phyloP scores from a whole-genome alignment of 352 stramenopile genomes.

The Thalassiosira gravida region DNA sequence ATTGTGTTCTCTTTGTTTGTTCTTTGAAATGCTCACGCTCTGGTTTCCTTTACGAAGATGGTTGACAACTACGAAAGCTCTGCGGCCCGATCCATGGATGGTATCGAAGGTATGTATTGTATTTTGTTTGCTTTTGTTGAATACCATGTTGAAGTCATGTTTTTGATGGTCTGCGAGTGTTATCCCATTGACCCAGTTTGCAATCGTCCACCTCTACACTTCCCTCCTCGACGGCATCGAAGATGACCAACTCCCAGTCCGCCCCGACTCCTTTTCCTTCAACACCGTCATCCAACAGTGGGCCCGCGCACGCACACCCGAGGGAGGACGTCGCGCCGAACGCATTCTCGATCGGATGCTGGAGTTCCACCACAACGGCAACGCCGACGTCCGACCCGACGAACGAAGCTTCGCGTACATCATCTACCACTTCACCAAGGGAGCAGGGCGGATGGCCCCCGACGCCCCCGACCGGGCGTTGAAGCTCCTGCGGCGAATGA shows the following conservation, averaged over 20 bases:
- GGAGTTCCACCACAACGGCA: constrained; percentile 67
- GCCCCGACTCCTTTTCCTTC: constrained; percentile 76
- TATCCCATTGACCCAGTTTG: too few species aligned
- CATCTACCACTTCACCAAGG: constrained; percentile 71
- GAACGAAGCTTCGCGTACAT: constrained; percentile 72
- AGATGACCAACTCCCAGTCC: constrained; percentile 62
- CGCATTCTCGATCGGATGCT: constrained; percentile 64
- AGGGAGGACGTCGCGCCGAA: constrained; percentile 63
- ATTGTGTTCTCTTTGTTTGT: too few species aligned
- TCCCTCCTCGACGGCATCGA: too few species aligned
- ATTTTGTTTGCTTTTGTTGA: too few species aligned
- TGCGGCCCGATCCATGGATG: constrained; percentile 50
- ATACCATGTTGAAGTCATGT: too few species aligned
- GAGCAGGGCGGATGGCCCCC: constrained; percentile 35
- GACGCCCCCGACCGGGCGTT: constrained; percentile 73
- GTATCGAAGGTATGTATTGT: too few species aligned
- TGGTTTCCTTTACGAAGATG: too few species aligned
- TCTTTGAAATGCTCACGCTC: too few species aligned
- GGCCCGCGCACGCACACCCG: constrained; percentile 45
- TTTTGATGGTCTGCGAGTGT: too few species aligned
- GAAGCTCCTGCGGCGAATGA: constrained; percentile 66
- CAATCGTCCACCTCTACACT: too few species aligned
- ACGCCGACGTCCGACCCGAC: constrained; percentile 62
- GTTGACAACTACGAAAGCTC: constrained; percentile 61
- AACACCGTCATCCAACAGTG: constrained; percentile 79